Percentiles rank a stretch among this genome's conserved stretches.
Conservation (phyloP, 352 stramenopile genomes). For the Paralagenidium karlingii region DNA sequence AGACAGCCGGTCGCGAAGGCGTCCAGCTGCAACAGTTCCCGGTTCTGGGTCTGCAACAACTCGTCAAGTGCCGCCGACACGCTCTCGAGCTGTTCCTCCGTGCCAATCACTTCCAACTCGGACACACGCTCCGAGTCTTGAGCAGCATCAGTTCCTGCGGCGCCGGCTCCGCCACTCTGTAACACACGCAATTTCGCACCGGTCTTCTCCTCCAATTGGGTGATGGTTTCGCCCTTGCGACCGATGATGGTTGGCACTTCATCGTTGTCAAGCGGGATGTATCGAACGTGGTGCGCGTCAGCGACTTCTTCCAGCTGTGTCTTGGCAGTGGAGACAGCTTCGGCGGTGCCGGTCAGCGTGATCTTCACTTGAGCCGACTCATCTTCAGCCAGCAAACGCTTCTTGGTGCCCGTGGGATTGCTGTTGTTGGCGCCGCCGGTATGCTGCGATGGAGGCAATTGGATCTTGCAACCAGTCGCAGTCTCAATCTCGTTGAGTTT, state of each 20-base stretch:
- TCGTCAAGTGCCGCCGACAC: conserved; percentile 36
- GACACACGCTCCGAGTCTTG: conserved; percentile 1
- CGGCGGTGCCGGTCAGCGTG: conserved; percentile 36
- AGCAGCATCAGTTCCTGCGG: neutral
- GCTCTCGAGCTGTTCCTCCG: conserved; percentile 35
- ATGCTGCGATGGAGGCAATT: conserved; percentile 10
- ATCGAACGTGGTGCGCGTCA: conserved; percentile 44
- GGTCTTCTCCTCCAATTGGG: conserved; percentile 43
- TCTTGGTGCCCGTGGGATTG: conserved; percentile 5
- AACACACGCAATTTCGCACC: conserved; percentile 49
- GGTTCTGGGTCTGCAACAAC: conserved; percentile 63
- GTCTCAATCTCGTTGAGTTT: conserved; percentile 63
- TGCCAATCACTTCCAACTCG: conserved; percentile 69
- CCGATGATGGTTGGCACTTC: conserved; percentile 67
- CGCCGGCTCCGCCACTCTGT: conserved; percentile 7
- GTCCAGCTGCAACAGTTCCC: conserved; percentile 62
- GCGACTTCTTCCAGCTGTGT: conserved; percentile 39
- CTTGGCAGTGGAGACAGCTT: conserved; percentile 52
- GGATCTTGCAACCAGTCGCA: conserved; percentile 38
- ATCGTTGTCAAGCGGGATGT: conserved; percentile 56
- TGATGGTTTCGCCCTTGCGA: conserved; percentile 70
- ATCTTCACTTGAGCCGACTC: conserved; percentile 55
- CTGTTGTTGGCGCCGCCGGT: conserved; percentile 5
- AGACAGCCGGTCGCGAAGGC: conserved; percentile 53
- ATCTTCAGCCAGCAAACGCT: neutral